A percentile compares a stretch with the other conserved stretches of the same genome.
phyloP scores from a whole-genome alignment of 2,329 filamentous ascomycete species.

The Colletotrichum noveboracense region DNA sequence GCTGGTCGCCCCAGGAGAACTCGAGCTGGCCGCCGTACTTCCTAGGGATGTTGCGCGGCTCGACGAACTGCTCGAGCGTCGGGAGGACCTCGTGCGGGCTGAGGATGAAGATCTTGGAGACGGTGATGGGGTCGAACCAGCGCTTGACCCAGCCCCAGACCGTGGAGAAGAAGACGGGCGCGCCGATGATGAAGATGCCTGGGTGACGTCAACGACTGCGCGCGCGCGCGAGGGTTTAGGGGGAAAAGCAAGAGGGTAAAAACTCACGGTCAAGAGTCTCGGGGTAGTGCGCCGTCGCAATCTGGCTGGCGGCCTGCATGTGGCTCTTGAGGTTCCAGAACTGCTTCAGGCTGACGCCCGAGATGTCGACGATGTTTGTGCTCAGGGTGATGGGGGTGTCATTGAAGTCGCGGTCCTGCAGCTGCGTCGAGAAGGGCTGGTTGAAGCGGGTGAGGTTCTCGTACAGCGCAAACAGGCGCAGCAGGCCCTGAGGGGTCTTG shows the following conservation, averaged over 20 bases:
- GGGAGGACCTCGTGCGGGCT: slow-evolving; percentile 73
- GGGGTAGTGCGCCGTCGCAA: slow-evolving; percentile 93
- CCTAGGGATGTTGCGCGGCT: slow-evolving; percentile 82
- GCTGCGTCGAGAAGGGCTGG: slow-evolving; percentile 81
- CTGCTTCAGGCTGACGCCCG: slow-evolving; percentile 84
- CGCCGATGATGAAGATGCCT: slow-evolving; percentile 76
- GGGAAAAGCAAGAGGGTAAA: no score
- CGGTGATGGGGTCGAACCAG: slow-evolving; percentile 94
- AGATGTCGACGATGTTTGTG: slow-evolving; percentile 95
- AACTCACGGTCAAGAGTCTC: slow-evolving; percentile 84
- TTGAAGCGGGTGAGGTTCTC: slow-evolving; percentile 90
- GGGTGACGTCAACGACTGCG: background rate
- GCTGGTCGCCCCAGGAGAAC: slow-evolving; percentile 78
- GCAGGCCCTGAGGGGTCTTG: slow-evolving; percentile 74
- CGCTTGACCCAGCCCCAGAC: slow-evolving; percentile 96
- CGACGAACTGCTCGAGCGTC: slow-evolving; percentile 82
- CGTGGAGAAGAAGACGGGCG: slow-evolving; percentile 88
- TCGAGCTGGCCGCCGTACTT: slow-evolving; percentile 88
- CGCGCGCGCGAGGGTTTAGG: background rate
- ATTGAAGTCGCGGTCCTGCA: slow-evolving; percentile 72
- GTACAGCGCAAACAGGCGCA: slow-evolving; percentile 90
- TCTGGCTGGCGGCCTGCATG: slow-evolving; percentile 88
- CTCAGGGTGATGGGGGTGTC: slow-evolving; percentile 89
- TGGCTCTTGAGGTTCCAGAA: slow-evolving; percentile 95
- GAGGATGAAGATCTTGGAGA: slow-evolving; percentile 95